phyloP scores from a whole-genome alignment of 177 flowering plant genomes.

The Vitis hybrid region DNA sequence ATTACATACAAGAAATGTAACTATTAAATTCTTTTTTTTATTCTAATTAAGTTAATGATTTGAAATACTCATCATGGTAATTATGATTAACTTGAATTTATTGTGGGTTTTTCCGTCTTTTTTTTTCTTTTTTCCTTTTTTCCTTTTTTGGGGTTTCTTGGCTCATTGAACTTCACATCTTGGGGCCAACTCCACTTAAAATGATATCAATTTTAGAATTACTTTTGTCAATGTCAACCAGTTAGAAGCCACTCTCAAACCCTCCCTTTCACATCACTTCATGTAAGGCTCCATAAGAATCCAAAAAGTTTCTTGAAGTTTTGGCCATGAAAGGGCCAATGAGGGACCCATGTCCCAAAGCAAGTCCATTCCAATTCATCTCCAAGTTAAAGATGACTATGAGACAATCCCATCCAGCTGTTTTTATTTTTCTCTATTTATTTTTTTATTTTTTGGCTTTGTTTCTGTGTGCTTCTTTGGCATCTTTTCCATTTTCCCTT shows the following conservation, averaged over 20 bases:
- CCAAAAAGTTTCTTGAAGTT: slow-evolving; percentile 20
- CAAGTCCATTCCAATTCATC: slow-evolving; percentile 10
- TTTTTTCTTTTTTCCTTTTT: no score
- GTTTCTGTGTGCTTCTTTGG: background rate
- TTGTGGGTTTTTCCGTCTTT: no score
- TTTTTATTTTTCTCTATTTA: background rate
- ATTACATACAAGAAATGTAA: no score
- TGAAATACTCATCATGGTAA: background rate
- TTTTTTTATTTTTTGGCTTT: background rate
- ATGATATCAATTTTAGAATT: no score
- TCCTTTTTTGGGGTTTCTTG: no score
- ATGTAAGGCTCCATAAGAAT: slow-evolving; percentile 10
- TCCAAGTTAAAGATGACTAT: slow-evolving; percentile 5
- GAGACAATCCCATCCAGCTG: slow-evolving; percentile 22
- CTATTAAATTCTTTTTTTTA: no score
- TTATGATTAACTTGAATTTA: no score
- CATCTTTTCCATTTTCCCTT: no score
- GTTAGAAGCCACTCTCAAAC: background rate
- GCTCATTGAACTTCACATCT: no score
- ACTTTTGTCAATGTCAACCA: no score
- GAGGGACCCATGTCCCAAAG: slow-evolving; percentile 22
- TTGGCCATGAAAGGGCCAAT: slow-evolving; percentile 13
- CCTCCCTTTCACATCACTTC: background rate
- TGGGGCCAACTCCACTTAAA: no score
- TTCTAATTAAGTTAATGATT: background rate